phyloP scores from a whole-genome alignment of 805 yeast genomes.

The Yarrowia osloensis region DNA sequence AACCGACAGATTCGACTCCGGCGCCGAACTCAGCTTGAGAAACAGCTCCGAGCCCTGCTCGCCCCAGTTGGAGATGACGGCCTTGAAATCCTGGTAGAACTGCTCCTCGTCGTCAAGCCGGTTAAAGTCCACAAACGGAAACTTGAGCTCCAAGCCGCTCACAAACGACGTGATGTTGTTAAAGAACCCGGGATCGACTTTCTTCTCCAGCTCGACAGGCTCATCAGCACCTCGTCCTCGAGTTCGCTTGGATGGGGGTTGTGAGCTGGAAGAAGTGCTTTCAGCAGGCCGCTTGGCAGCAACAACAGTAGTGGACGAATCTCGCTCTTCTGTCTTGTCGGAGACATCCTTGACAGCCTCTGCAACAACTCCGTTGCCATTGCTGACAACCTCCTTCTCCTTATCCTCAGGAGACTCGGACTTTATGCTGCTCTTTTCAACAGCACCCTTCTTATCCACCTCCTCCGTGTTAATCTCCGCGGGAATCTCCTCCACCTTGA shows the following conservation, averaged over 20 bases:
- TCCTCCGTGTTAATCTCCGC: background rate
- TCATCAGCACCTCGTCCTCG: constrained; percentile 16
- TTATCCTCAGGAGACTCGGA: background rate
- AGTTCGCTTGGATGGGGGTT: constrained; percentile 13
- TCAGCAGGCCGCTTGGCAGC: background rate
- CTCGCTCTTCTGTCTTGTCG: background rate
- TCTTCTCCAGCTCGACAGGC: background rate
- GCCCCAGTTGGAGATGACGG: constrained; percentile 19
- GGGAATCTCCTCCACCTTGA: constrained; percentile 6
- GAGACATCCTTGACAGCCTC: no score
- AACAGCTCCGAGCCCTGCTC: constrained; percentile 25
- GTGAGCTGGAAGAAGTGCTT: background rate
- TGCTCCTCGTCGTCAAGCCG: constrained; percentile 7
- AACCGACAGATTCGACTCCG: constrained; percentile 19
- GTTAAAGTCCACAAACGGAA: background rate
- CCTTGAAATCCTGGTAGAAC: constrained; percentile 17
- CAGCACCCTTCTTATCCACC: background rate
- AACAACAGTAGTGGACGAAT: no score
- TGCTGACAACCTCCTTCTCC: background rate
- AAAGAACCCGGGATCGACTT: constrained; percentile 16
- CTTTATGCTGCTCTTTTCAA: background rate
- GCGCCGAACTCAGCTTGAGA: constrained; percentile 15
- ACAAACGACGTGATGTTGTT: constrained; percentile 4
- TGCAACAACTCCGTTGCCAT: background rate
- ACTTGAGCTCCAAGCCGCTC: background rate